Percentiles rank a stretch among this genome's conserved stretches.
phyloP scores from a whole-genome alignment of 257 asterid genomes.

The Solanum tacnaense region DNA sequence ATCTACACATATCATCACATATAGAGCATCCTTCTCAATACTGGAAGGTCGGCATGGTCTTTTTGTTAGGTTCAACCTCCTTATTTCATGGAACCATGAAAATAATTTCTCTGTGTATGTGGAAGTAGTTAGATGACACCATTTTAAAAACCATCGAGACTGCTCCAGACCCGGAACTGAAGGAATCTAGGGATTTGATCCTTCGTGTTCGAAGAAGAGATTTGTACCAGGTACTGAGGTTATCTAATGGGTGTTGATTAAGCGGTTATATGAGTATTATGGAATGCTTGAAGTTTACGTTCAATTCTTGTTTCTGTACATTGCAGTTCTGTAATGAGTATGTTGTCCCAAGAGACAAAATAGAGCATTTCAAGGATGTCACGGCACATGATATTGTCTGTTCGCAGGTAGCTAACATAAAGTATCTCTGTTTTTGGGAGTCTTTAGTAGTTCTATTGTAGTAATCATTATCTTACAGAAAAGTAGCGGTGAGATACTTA shows the following conservation, averaged over 20 bases:
- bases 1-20: conserved; percentile 62
- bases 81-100: background rate
- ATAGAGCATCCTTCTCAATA: conserved; percentile 73
- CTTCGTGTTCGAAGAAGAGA: conserved; percentile 80
- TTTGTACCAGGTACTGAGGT: conserved; percentile 58
- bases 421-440: background rate
- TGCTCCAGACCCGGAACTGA: conserved; percentile 58
- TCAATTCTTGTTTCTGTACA: background rate
- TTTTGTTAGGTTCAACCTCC: conserved; percentile 5
- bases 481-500: conserved; percentile 38
- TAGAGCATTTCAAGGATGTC: conserved; percentile 69
- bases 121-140: conserved; percentile 74
- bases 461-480: conserved; percentile 24
- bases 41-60: conserved; percentile 67
- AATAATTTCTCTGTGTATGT: conserved; percentile 3
- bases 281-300: background rate
- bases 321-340: conserved; percentile 85
- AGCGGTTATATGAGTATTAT: background rate
- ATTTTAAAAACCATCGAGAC: conserved; percentile 85
- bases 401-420: conserved; percentile 53
- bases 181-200: conserved; percentile 77
- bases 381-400: conserved; percentile 84
- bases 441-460: background rate
- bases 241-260: background rate
- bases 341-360: conserved; percentile 71